Conservation (phyloP, 2,329 filamentous ascomycete species). For the Chaetoscypha palmicola region DNA sequence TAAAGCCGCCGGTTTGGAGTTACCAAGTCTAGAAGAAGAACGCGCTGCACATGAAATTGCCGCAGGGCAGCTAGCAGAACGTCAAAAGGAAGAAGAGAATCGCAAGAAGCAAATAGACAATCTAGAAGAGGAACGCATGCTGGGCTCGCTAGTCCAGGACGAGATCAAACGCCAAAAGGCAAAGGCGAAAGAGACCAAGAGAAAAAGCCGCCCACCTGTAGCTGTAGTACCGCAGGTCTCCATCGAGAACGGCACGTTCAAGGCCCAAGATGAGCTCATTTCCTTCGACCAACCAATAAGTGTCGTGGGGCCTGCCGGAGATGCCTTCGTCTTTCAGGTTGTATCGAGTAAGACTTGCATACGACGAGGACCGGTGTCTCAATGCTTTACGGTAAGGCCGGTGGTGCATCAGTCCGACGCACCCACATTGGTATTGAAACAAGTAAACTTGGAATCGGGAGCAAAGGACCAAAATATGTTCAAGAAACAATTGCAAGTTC, state of each 20-base stretch:
- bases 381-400: conserved; percentile 66
- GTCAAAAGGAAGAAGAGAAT: conserved; percentile 40
- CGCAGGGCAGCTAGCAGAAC: conserved; percentile 50
- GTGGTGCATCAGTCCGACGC: conserved; percentile 45
- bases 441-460: conserved; percentile 52
- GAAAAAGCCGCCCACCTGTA: conserved; percentile 44
- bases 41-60: conserved; percentile 74
- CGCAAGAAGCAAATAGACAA: conserved; percentile 46
- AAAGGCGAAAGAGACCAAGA: conserved; percentile 56
- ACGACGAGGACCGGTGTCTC: conserved; percentile 57
- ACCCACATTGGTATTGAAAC: conserved; percentile 64
- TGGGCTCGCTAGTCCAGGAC: conserved; percentile 65
- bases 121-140: conserved; percentile 61
- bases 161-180: conserved; percentile 62
- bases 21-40: conserved; percentile 86
- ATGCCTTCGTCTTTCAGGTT: conserved; percentile 59
- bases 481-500: conserved; percentile 67
- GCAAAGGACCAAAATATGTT: conserved; percentile 55
- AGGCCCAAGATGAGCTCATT: conserved; percentile 36
- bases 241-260: conserved; percentile 22
- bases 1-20: conserved; percentile 64
- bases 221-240: conserved; percentile 20
- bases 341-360: conserved; percentile 65
- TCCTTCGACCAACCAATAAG: conserved; percentile 63
- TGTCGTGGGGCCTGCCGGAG: conserved; percentile 56